These are phyloP conservation scores for Tuber aestivum DNA, from an alignment of 495 filamentous ascomycete species.

Conservation along the genomic window DNA sequence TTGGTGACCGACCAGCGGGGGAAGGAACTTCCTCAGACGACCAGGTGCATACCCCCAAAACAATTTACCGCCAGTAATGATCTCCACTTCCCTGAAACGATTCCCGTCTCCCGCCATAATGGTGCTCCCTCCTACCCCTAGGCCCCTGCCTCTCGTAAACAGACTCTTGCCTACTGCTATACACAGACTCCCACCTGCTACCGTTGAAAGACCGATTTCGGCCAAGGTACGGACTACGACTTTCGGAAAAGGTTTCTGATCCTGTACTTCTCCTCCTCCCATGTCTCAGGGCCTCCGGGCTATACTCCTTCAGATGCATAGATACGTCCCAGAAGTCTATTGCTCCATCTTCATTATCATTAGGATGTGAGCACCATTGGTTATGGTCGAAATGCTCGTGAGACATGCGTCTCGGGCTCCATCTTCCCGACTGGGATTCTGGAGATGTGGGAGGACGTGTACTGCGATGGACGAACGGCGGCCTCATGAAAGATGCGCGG, in stretches of 20 bases:
- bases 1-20: not conserved
- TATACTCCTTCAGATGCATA: not conserved
- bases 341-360: not conserved
- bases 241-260: not conserved
- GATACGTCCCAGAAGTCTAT: not conserved
- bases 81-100: not conserved
- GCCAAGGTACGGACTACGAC: not conserved
- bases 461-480: not conserved
- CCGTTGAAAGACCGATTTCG: not conserved
- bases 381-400: not conserved
- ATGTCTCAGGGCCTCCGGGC: not conserved
- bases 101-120: not conserved
- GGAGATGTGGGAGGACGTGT: not conserved
- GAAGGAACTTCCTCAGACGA: not conserved
- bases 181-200: not conserved
- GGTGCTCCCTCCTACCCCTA: not conserved
- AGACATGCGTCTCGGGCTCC: not conserved
- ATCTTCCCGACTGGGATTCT: not conserved
- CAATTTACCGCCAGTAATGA: not conserved
- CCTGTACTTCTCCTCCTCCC: not conserved
- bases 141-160: not conserved
- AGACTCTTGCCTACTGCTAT: not conserved
- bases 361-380: not conserved
- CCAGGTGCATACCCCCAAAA: not conserved
- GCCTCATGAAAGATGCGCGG: not conserved